Base-by-base conservation (phyloP, 2,329 filamentous ascomycete genomes). In the Exophiala spinifera region DNA sequence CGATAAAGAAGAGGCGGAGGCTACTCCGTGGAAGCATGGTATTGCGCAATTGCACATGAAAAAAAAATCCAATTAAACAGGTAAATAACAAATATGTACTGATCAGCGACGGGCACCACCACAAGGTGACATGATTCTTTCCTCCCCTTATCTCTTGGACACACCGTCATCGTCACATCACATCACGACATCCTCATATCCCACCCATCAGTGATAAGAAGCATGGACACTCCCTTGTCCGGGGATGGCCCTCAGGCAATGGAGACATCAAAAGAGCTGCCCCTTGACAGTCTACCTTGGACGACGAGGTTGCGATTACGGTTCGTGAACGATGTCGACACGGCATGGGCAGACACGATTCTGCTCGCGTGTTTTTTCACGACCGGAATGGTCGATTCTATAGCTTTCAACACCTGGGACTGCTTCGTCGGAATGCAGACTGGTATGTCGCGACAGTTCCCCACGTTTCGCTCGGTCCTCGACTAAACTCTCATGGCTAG, bases 371-470 rank as follows among this genome's bases (percentile, higher is more conserved):
- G 57, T 56, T 75, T 37, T 63, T 70, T 74, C 45, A 62, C 70
- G 25, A 74, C 72, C 0, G 73, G 73, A 1, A 65, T 76, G 19
- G 73, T 73, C 42, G 73, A 76, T 56, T 70, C 70, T 52, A 68
- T 69, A 20, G 68, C 71, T n/a, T 75, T 74, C 63, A 72, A 71
- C 57, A 70, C 72, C 8, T 76, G 72, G 71, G 70, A 68, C 15
- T 74, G 72, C 53, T 76, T 76, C 63, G 63, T 74, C 14, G 72
- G 70, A 40, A 75, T 76, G 72, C 73, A 76, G 56, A 75, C 73
- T 1, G 73, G 73, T 74, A 28, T 31, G 34, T 1, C 28, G 44
- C 48, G 39, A 31, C 10, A 6, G 23, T 61, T 60, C 36, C 17
- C 48, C 11, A n/a, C n/a, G n/a, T 5, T 6, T 39, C 36, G 13